Conservation (phyloP, 768 basidiomycete species). For the Suillus placidus region DNA sequence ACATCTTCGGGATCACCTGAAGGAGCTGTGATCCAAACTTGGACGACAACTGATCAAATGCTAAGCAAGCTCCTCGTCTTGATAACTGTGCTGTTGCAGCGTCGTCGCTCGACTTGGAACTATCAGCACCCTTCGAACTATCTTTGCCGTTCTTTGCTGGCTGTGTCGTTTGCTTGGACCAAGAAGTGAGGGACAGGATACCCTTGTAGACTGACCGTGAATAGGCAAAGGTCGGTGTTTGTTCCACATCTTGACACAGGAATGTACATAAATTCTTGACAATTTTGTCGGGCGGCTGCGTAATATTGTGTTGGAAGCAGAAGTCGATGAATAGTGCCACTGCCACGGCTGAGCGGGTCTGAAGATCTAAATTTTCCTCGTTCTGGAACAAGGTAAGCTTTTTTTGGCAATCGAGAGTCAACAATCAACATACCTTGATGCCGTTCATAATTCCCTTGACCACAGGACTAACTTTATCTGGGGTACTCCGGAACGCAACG, state of each 20-base stretch:
- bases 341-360: constrained; percentile 82
- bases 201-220: constrained; percentile 64
- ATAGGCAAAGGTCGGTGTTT: constrained; percentile 87
- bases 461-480: constrained; percentile 93
- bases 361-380: constrained; percentile 88
- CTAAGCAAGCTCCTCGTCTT: constrained; percentile 82
- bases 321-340: constrained; percentile 89
- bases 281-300: constrained; percentile 93
- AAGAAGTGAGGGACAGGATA: constrained; percentile 72
- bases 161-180: constrained; percentile 37
- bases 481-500: constrained; percentile 82
- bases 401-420: background rate
- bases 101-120: constrained; percentile 54
- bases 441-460: constrained; percentile 98
- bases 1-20: constrained; percentile 87
- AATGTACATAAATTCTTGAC: constrained; percentile 97
- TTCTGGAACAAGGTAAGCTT: constrained; percentile 48
- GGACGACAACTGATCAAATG: constrained; percentile 75
- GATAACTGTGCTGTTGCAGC: constrained; percentile 67
- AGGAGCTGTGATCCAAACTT: constrained; percentile 77
- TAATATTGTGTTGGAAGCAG: constrained; percentile 70
- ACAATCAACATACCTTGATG: constrained; percentile 70
- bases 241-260: constrained; percentile 86
- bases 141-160: constrained; percentile 41
- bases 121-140: constrained; percentile 43